Evolutionary conservation across 148 eudicot genomes (phyloP).

Genomic region (Vaccinium macrocarpon): DNA sequence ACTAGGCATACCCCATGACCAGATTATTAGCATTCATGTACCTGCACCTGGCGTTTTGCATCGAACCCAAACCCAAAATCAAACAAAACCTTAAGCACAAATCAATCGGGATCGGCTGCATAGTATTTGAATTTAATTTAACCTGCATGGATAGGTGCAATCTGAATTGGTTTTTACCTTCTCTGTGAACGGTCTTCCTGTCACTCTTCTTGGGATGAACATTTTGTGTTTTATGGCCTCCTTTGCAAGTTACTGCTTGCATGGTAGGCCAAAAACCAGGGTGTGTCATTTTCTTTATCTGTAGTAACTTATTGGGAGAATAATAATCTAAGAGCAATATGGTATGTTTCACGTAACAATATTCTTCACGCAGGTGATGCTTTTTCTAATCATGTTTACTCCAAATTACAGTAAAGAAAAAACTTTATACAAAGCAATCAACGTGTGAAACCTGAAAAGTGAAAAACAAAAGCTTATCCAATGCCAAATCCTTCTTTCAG

Average conservation of each 20-base stretch:
- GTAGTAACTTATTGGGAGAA: neutral
- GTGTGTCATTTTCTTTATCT: neutral
- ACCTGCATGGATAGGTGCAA: neutral
- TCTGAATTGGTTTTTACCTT: neutral
- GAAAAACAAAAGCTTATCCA: neutral
- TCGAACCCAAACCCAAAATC: neutral
- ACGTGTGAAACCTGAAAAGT: neutral
- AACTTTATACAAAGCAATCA: neutral
- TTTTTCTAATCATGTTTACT: neutral
- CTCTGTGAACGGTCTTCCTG: neutral
- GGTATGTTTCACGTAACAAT: neutral
- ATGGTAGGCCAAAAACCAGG: neutral
- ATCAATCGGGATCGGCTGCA: neutral
- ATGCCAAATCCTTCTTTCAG: neutral
- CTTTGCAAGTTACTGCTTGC: neutral
- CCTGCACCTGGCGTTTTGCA: neutral
- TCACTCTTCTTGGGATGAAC: neutral
- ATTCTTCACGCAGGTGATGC: neutral
- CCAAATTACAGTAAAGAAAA: neutral
- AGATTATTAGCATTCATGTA: neutral
- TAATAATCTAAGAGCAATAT: neutral
- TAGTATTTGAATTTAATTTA: neutral
- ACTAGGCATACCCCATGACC: neutral
- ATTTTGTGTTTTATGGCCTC: neutral
- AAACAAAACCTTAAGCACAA: neutral